phyloP scores from a whole-genome alignment of 1,139 yeast genomes.

The Zhuliangozyma blackwelliae region DNA sequence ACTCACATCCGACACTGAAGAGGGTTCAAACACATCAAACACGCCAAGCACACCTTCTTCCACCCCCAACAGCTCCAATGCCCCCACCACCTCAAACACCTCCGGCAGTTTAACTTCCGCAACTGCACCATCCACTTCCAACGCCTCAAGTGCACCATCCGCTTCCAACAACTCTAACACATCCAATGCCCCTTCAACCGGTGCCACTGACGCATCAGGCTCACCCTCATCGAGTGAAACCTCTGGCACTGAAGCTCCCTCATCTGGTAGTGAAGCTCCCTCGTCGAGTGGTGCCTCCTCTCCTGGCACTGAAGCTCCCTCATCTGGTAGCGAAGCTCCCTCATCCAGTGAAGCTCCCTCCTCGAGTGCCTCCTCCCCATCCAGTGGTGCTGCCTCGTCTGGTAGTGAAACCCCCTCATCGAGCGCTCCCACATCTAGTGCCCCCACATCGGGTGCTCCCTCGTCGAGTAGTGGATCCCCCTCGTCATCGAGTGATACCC shows the following conservation, averaged over 20 bases:
- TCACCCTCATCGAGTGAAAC: too few species aligned
- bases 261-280: not conserved
- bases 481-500: slow-evolving; percentile 9
- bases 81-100: slow-evolving; percentile 5
- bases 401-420: slow-evolving; percentile 9
- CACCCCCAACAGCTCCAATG: slow-evolving; percentile 12
- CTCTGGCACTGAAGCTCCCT: too few species aligned
- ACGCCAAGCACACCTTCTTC: slow-evolving; percentile 14
- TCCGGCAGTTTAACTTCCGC: not conserved
- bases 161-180: too few species aligned
- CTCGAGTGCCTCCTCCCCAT: too few species aligned
- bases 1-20: not conserved
- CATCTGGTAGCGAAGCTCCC: too few species aligned
- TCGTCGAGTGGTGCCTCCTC: too few species aligned
- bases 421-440: slow-evolving; percentile 17
- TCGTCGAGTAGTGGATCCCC: slow-evolving; percentile 10
- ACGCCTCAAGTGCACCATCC: too few species aligned
- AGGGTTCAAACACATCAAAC: slow-evolving; percentile 12
- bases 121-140: too few species aligned
- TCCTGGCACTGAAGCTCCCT: too few species aligned
- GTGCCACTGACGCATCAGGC: slow-evolving; percentile 3
- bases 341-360: too few species aligned
- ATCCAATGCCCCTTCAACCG: too few species aligned
- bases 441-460: slow-evolving; percentile 19
- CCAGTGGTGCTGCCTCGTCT: too few species aligned